phyloP scores from a whole-genome alignment of 768 basidiomycete genomes.

The Cystofilobasidium ferigula region DNA sequence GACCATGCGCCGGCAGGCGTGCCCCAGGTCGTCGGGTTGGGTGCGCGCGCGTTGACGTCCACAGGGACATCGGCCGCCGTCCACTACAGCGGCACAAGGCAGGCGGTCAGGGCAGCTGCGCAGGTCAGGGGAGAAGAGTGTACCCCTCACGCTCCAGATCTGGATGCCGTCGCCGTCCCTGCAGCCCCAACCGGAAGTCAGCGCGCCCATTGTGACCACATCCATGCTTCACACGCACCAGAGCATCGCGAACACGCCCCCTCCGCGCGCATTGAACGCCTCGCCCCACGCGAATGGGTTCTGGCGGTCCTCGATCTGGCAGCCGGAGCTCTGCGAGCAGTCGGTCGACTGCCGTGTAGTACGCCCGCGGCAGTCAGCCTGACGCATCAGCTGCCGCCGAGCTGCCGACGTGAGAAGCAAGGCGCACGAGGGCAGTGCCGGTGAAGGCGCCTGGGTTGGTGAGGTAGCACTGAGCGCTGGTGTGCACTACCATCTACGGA shows the following conservation, averaged over 20 bases:
- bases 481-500: constrained; percentile 9
- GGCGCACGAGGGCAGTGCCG: neutral
- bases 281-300: neutral
- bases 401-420: neutral
- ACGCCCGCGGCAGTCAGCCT: neutral
- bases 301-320: constrained; percentile 1
- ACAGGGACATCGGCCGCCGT: neutral
- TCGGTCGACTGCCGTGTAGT: neutral
- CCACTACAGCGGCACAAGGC: neutral
- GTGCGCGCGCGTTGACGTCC: neutral
- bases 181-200: too few species aligned
- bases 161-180: constrained; percentile 17
- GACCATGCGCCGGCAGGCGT: constrained; percentile 32
- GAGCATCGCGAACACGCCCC: constrained; percentile 9
- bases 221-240: neutral
- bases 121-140: neutral
- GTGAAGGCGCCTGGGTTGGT: constrained; percentile 13
- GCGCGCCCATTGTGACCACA: neutral
- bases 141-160: neutral
- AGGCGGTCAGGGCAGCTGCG: neutral
- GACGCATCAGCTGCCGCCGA: too few species aligned
- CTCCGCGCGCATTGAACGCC: constrained; percentile 9
- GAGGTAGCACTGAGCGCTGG: constrained; percentile 2
- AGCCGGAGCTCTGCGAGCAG: constrained; percentile 1
- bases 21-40: constrained; percentile 28